Evolutionary conservation across 2,329 filamentous ascomycete genomes (phyloP), one percentile per base, ranked within the genome.

Genomic region (Fusarium euwallaceae): DNA sequence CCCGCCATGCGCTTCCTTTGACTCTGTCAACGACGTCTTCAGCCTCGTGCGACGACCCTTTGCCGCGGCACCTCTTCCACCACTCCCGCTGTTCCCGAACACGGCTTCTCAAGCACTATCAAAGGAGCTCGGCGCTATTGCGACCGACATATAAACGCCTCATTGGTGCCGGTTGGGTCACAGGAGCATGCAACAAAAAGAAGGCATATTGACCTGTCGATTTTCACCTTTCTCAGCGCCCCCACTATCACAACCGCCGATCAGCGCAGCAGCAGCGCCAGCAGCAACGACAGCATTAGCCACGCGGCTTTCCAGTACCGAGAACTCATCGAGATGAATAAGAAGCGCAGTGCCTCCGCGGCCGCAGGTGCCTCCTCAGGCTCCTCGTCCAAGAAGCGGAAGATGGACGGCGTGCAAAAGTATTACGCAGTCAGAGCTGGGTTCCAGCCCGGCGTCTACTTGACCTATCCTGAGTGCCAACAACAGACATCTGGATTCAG

Each of bases 391-490:
- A 88, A 86, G 79, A 89, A 89, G 80, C 83, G 86, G 66, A 89
- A 88, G 81, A 80, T 81, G 55, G 87, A 88, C 58, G 83, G 82
- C 22, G 67, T 79, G 36, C 85, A 85, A 69, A 93, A 92, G 77
- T 93, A 86, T 79, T 93, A 93, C 78, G 91, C 89, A 24, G 91
- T 93, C 34, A 86, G 86, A 51, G 85, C 83, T 43, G 91, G 91
- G 17, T 84, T 86, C 71, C 82, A 80, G 14, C 89, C 90, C 0
- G 91, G 91, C 9, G 88, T 93, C n/a, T 93, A 92, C 80, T 81
- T 85, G 66, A 88, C 83, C 3, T 93, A 90, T 86, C 78, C 85
- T n/a, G 88, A 92, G 61, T 92, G 91, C 77, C 86, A 90, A 80
- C 83, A 85, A 67, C 89, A 92, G 79, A 92, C 88, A 41, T 85